These are phyloP conservation scores for Boletus subparvulus DNA, from an alignment of 768 basidiomycete genomes.

Conservation along the genomic window DNA sequence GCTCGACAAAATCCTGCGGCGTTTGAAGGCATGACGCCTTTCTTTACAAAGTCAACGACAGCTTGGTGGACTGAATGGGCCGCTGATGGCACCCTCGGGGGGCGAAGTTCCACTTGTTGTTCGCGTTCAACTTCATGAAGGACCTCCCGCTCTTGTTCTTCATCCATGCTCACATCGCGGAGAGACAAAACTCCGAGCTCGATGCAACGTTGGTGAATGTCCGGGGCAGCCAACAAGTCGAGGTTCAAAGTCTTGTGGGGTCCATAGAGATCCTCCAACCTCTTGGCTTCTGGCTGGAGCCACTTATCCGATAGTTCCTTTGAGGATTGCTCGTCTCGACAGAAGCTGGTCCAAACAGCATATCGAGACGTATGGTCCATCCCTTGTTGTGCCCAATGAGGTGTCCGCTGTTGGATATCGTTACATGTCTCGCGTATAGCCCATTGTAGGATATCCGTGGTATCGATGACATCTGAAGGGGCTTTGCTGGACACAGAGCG, in stretches of 20 bases:
- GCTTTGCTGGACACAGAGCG: slow-evolving; percentile 23
- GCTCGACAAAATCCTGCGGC: slow-evolving; percentile 25
- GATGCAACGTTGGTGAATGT: slow-evolving; percentile 16
- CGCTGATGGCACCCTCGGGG: slow-evolving; percentile 25
- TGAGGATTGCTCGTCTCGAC: background rate
- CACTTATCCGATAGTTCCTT: slow-evolving; percentile 25
- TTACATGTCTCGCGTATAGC: slow-evolving; percentile 44
- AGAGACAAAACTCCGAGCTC: slow-evolving; percentile 17
- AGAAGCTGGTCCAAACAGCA: slow-evolving; percentile 16
- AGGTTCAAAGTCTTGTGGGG: background rate
- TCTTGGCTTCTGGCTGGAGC: slow-evolving; percentile 42
- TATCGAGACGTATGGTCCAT: slow-evolving; percentile 19
- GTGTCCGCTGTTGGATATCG: slow-evolving; percentile 39
- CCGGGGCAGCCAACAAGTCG: background rate
- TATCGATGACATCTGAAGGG: background rate
- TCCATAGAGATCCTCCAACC: slow-evolving; percentile 37
- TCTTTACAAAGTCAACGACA: slow-evolving; percentile 26
- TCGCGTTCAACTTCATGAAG: slow-evolving; percentile 42
- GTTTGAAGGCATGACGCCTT: slow-evolving; percentile 24
- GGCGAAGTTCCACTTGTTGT: slow-evolving; percentile 35
- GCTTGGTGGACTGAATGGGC: slow-evolving; percentile 22
- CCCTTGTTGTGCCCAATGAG: slow-evolving; percentile 45
- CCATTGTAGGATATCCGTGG: slow-evolving; percentile 44
- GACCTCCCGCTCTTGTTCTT: slow-evolving; percentile 53
- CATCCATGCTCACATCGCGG: slow-evolving; percentile 33